These are phyloP conservation scores for Scleroderma bovista DNA, from an alignment of 768 basidiomycete species.

Conservation along the genomic window DNA sequence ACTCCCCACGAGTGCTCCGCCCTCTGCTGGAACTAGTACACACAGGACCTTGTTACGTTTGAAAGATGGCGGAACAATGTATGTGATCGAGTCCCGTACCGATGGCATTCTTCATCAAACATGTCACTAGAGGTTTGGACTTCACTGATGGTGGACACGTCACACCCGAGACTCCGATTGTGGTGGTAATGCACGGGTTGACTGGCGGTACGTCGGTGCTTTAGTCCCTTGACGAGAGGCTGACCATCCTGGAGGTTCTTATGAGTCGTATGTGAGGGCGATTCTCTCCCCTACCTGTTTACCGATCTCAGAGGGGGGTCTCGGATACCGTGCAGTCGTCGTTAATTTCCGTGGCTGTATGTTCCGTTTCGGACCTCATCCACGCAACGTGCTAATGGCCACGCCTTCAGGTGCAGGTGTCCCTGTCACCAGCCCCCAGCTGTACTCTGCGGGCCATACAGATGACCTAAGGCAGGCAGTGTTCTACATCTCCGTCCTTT, in stretches of 20 bases:
- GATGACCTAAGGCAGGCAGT: constrained; percentile 83
- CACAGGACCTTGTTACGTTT: constrained; percentile 24
- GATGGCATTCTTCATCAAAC: not conserved
- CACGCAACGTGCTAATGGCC: constrained; percentile 12
- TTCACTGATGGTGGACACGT: constrained; percentile 24
- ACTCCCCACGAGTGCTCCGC: not conserved
- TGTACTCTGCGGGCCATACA: constrained; percentile 87
- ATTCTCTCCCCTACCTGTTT: constrained; percentile 70
- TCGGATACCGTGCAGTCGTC: constrained; percentile 87
- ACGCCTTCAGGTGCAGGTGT: constrained; percentile 66
- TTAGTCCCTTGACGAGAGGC: not conserved
- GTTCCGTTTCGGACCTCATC: constrained; percentile 24
- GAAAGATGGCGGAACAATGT: constrained; percentile 30
- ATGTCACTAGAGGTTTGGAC: constrained; percentile 24
- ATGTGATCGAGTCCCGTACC: constrained; percentile 8
- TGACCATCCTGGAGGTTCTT: constrained; percentile 51
- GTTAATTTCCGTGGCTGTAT: constrained; percentile 90
- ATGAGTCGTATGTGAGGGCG: constrained; percentile 86
- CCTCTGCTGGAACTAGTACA: constrained; percentile 4
- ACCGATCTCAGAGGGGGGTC: constrained; percentile 70
- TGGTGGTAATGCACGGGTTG: constrained; percentile 29
- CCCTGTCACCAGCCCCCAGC: constrained; percentile 72
- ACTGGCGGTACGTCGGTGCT: constrained; percentile 23
- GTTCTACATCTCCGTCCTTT: constrained; percentile 63
- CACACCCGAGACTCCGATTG: constrained; percentile 20